Percentiles rank a stretch among this genome's conserved stretches.
These are phyloP conservation scores for Boletellus ananas DNA, from an alignment of 768 basidiomycete genomes.

Conservation along the genomic window DNA sequence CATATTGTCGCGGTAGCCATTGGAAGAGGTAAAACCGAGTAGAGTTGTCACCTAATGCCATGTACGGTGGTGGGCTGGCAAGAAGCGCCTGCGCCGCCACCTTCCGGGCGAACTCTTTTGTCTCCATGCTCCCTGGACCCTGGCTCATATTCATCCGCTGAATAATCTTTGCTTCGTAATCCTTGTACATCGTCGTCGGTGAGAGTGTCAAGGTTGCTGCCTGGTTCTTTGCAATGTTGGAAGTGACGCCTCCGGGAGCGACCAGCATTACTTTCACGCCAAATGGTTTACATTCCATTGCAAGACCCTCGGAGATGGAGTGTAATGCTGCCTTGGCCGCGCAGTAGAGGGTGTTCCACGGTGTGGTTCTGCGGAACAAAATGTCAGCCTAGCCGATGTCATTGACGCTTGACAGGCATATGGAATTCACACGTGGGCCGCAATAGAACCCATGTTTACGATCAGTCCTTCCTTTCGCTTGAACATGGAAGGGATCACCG, in stretches of 20 bases:
- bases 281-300: constrained; percentile 73
- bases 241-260: constrained; percentile 60
- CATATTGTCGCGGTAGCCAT: constrained; percentile 26
- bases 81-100: constrained; percentile 50
- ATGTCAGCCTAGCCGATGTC: not conserved
- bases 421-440: constrained; percentile 50
- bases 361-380: constrained; percentile 46
- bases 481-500: constrained; percentile 72
- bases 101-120: constrained; percentile 46
- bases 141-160: constrained; percentile 56
- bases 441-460: constrained; percentile 72
- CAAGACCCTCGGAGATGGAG: constrained; percentile 57
- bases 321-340: constrained; percentile 58
- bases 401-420: not conserved
- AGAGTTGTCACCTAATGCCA: constrained; percentile 45
- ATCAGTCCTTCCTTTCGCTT: constrained; percentile 56
- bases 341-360: constrained; percentile 63
- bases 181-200: constrained; percentile 52
- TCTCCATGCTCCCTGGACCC: constrained; percentile 43
- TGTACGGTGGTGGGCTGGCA: constrained; percentile 46
- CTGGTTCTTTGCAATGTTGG: constrained; percentile 60
- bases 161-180: constrained; percentile 50
- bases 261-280: constrained; percentile 69
- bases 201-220: constrained; percentile 42
- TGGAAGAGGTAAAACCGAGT: constrained; percentile 34